phyloP scores from a whole-genome alignment of 2,329 filamentous ascomycete genomes.

The Lachnellula suecica region DNA sequence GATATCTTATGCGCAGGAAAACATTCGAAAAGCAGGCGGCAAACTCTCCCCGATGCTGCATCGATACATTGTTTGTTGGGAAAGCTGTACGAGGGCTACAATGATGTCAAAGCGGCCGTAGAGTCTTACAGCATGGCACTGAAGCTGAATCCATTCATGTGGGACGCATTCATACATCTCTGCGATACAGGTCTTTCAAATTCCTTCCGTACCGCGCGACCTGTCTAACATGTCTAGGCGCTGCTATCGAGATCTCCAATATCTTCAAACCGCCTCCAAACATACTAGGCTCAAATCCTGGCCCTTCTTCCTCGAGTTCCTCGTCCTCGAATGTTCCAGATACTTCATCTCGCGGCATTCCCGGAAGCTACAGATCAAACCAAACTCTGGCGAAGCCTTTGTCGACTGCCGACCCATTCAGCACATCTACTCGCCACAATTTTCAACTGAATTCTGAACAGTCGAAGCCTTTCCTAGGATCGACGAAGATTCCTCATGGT shows the following conservation, averaged over 20 bases:
- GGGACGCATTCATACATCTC: slow-evolving; percentile 1
- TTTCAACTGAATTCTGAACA: background rate
- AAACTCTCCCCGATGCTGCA: background rate
- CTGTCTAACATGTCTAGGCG: background rate
- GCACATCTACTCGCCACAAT: background rate
- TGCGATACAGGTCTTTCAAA: slow-evolving; percentile 1
- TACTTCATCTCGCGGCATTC: background rate
- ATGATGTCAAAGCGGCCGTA: slow-evolving; percentile 1
- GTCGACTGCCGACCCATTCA: background rate
- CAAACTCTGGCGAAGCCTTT: background rate
- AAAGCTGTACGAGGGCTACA: background rate
- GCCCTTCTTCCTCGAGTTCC: background rate
- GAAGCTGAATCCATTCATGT: slow-evolving; percentile 6
- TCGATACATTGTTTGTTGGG: background rate
- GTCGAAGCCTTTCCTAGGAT: background rate
- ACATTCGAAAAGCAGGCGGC: slow-evolving; percentile 1
- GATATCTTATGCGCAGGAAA: background rate
- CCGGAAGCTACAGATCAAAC: background rate
- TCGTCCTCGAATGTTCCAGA: background rate
- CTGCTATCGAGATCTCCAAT: background rate
- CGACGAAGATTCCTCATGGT: background rate
- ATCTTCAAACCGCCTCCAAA: background rate
- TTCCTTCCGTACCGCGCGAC: background rate
- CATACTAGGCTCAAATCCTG: background rate
- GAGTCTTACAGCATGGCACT: background rate